Evolutionary conservation across 208 protist species (phyloP), one percentile per base, ranked within the genome.

Genomic region (Wallacemonas rigidus): DNA sequence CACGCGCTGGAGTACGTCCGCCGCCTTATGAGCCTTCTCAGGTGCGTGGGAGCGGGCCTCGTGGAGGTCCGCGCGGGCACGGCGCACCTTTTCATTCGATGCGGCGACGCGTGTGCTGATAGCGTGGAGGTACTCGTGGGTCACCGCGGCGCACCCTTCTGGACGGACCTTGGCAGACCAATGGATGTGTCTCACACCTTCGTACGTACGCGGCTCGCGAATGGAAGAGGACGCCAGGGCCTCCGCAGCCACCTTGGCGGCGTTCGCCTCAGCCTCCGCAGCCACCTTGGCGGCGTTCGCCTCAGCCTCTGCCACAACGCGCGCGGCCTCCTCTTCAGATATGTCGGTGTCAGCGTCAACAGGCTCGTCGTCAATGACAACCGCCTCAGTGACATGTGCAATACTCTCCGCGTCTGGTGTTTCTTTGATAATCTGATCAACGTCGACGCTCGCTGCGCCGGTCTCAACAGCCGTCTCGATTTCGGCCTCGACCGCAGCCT

Each of bases 41-140:
- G 75, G 64, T 2, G 76, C 63, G 44, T 74, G 74, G 47, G 82
- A 69, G 51, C 81, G 83, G 2, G 69, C 76, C 71, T 88, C 81
- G 57, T 93, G 89, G 40, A 91, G 47, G 6, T 76, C 63, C 35
- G 76, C 73, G 17, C 86, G 89, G 0, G 82, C 82, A 86, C 81
- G 43, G 60, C 74, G 14, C 54, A 65, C 60, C 38, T 50, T 44
- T n/a, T 15, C 40, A 17, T 26, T 48, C 35, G 3, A n/a, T 43
- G 4, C 72, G 17, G 1, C 8, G 45, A 39, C 60, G 47, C 14
- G 73, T 64, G 36, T 76, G n/a, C 56, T 79, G 78, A 72, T 82
- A 71, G 41, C 67, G 54, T 79, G 69, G 50, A 87, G 75, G 70
- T 87, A 87, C 60, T 74, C 61, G 56, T 77, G 55, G 4, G 82